phyloP scores from a whole-genome alignment of 176 grass and related monocot species.

The Oryza meridionalis region DNA sequence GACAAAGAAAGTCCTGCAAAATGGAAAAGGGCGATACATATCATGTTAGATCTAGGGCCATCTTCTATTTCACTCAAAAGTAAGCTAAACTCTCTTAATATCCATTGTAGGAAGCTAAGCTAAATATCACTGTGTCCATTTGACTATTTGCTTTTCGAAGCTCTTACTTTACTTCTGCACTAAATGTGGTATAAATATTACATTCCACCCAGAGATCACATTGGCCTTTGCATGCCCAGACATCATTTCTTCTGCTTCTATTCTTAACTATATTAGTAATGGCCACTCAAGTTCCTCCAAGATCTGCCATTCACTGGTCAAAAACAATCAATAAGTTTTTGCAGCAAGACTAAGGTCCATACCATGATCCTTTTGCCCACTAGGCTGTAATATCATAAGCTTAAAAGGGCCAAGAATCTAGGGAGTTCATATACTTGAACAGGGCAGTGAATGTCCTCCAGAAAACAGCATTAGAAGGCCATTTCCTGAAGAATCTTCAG shows the following conservation, averaged over 20 bases:
- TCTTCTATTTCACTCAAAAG: background rate
- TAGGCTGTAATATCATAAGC: too few relatives aligned
- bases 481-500: slow-evolving; percentile 91
- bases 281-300: background rate
- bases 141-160: background rate
- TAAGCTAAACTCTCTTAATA: background rate
- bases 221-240: background rate
- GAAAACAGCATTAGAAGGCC: slow-evolving; percentile 53
- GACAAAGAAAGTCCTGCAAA: background rate
- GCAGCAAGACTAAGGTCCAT: background rate
- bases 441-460: background rate
- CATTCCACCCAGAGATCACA: background rate
- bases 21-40: background rate
- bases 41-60: background rate
- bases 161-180: background rate
- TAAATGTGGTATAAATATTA: background rate
- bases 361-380: background rate
- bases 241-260: background rate
- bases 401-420: background rate
- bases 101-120: background rate
- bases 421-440: background rate
- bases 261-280: background rate
- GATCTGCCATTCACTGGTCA: background rate
- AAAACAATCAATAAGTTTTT: background rate
- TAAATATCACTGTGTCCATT: background rate